These are phyloP conservation scores for Ceratobasidium sp. DNA, from an alignment of 1,284 basidiomycete genomes.

Conservation along the genomic window DNA sequence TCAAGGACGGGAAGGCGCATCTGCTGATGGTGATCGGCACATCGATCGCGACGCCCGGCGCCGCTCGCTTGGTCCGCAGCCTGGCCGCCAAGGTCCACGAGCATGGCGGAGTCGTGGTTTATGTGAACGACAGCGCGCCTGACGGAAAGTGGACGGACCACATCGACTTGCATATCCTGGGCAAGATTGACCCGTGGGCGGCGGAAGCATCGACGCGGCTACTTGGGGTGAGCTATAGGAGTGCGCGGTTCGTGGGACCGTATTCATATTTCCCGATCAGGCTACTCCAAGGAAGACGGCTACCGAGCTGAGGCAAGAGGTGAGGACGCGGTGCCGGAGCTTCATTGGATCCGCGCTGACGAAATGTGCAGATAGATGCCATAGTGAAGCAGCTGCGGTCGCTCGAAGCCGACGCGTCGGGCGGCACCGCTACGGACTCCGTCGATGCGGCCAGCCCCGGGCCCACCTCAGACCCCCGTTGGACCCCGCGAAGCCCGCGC, in stretches of 20 bases:
- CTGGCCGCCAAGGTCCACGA: neutral
- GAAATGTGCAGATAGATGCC: too few species aligned
- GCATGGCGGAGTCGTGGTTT: neutral
- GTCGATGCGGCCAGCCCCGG: too few species aligned
- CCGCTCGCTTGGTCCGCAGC: slow-evolving; percentile 1
- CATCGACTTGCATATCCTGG: slow-evolving; percentile 14
- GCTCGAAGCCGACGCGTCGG: too few species aligned
- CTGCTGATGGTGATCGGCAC: slow-evolving; percentile 29
- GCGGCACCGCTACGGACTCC: too few species aligned
- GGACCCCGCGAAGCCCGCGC: neutral
- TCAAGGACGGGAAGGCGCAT: neutral
- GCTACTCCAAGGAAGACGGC: too few species aligned
- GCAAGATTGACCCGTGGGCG: slow-evolving; percentile 27
- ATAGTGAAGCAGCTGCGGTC: too few species aligned
- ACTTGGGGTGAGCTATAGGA: neutral
- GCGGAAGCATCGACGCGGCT: neutral
- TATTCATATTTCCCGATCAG: too few species aligned
- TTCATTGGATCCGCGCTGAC: too few species aligned
- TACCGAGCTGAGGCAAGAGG: too few species aligned
- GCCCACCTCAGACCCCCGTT: too few species aligned
- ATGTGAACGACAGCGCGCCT: neutral
- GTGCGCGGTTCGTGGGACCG: too few species aligned
- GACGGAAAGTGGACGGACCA: neutral
- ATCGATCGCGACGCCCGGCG: slow-evolving; percentile 21
- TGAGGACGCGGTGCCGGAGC: too few species aligned